These are phyloP conservation scores for Punica granatum DNA, from an alignment of 345 rosid genomes.

Conservation along the genomic window DNA sequence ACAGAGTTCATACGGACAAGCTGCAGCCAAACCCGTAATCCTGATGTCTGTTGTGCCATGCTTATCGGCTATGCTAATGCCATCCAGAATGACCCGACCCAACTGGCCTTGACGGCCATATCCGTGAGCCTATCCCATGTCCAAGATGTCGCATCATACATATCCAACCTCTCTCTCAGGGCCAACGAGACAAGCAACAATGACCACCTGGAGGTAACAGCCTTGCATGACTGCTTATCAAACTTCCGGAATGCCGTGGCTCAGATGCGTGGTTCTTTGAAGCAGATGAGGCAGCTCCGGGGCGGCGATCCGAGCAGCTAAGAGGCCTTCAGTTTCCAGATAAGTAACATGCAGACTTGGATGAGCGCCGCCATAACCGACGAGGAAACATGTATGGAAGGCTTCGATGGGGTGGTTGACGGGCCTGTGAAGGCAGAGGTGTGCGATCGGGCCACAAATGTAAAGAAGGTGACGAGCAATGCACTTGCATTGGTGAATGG, in stretches of 20 bases:
- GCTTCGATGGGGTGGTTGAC: conserved; percentile 39
- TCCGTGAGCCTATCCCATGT: conserved; percentile 44
- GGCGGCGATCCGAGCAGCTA: conserved; percentile 6
- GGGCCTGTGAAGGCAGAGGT: conserved; percentile 30
- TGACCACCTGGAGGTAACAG: conserved; percentile 9
- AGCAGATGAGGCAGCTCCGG: conserved; percentile 43
- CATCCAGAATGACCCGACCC: conserved; percentile 43
- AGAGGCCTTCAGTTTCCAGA: conserved; percentile 49
- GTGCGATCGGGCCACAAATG: conserved; percentile 28
- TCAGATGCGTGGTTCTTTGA: conserved; percentile 65
- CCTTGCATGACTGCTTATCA: conserved; percentile 69
- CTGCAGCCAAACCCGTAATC: conserved; percentile 71
- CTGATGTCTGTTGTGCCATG: conserved; percentile 61
- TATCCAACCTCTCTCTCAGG: conserved; percentile 46
- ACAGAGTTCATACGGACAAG: conserved; percentile 56
- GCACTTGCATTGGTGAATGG: conserved; percentile 59
- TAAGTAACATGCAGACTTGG: conserved; percentile 84
- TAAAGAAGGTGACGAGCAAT: conserved; percentile 66
- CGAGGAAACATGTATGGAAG: conserved; percentile 78
- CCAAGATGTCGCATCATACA: conserved; percentile 29
- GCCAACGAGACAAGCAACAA: no score
- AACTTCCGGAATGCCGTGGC: conserved; percentile 66
- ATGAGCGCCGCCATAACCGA: conserved; percentile 84
- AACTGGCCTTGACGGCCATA: conserved; percentile 53
- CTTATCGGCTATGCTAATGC: conserved; percentile 48